These are phyloP conservation scores for Chaetoscypha palmicola DNA, from an alignment of 2,329 filamentous ascomycete species.

Conservation along the genomic window DNA sequence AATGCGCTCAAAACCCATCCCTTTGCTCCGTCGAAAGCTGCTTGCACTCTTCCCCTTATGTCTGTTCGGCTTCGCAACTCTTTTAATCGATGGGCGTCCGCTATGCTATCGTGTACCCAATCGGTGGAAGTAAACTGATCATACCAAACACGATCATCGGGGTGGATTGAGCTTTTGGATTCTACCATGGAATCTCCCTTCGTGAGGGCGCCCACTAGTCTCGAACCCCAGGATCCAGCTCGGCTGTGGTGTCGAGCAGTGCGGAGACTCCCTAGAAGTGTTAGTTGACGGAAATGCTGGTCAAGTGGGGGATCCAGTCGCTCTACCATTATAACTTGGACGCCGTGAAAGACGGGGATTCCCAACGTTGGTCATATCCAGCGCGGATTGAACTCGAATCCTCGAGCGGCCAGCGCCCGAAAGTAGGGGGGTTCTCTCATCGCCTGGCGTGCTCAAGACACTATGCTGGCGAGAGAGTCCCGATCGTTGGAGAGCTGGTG, in stretches of 20 bases:
- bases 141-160: conserved; percentile 93
- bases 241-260: conserved; percentile 39
- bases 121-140: conserved; percentile 97
- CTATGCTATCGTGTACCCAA: conserved; percentile 97
- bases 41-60: conserved; percentile 68
- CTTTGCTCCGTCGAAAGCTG: conserved; percentile 79
- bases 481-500: conserved; percentile 12
- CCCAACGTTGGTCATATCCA: conserved; percentile 8
- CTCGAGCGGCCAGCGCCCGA: conserved; percentile 23
- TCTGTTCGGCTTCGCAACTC: conserved; percentile 75
- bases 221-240: conserved; percentile 51
- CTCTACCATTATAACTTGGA: conserved; percentile 6
- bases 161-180: conserved; percentile 58
- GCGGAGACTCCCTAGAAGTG: conserved; percentile 26
- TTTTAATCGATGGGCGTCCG: conserved; percentile 85
- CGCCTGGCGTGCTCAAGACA: conserved; percentile 10
- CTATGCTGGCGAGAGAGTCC: conserved; percentile 16
- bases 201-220: conserved; percentile 53
- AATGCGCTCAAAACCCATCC: conserved; percentile 92
- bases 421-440: conserved; percentile 27
- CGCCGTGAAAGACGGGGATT: conserved; percentile 4
- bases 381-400: conserved; percentile 21
- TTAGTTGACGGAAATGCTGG: neutral
- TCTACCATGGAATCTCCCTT: conserved; percentile 42
- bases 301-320: neutral